Percentiles rank a stretch among this genome's conserved stretches.
These are phyloP conservation scores for Claviceps quebecensis DNA, from an alignment of 2,329 filamentous ascomycete species.

Conservation along the genomic window DNA sequence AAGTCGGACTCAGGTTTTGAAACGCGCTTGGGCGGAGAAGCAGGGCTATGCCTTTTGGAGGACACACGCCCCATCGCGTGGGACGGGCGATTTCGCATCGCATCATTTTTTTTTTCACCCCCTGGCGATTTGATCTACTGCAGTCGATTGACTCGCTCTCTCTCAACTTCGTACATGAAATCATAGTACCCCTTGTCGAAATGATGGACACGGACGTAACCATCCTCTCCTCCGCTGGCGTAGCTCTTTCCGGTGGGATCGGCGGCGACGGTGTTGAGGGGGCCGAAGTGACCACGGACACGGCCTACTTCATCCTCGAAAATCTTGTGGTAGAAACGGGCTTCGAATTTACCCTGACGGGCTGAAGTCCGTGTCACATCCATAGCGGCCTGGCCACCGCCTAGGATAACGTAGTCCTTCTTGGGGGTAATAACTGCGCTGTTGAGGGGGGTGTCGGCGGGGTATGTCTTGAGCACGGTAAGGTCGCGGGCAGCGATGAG, in stretches of 20 bases:
- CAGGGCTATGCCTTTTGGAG: too few species aligned
- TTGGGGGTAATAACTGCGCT: slow-evolving; percentile 85
- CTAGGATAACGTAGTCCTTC: slow-evolving; percentile 96
- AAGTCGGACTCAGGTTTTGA: too few species aligned
- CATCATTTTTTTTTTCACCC: background rate
- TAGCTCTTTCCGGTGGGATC: slow-evolving; percentile 87
- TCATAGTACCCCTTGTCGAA: slow-evolving; percentile 99
- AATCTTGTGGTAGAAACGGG: slow-evolving; percentile 98
- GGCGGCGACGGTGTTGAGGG: slow-evolving; percentile 87
- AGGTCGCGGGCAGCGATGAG: slow-evolving; percentile 78
- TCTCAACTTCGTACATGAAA: slow-evolving; percentile 97
- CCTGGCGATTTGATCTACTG: slow-evolving; percentile 13
- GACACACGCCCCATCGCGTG: too few species aligned
- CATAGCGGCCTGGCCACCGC: slow-evolving; percentile 97
- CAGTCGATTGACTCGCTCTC: slow-evolving; percentile 49
- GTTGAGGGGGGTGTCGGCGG: slow-evolving; percentile 89
- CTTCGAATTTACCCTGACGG: slow-evolving; percentile 97
- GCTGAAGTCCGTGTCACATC: slow-evolving; percentile 91
- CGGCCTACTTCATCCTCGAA: slow-evolving; percentile 98
- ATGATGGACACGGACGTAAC: slow-evolving; percentile 94
- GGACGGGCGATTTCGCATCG: too few species aligned
- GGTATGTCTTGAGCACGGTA: slow-evolving; percentile 83
- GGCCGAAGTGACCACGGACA: slow-evolving; percentile 94
- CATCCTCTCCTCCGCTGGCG: slow-evolving; percentile 91
- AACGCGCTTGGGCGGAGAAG: too few species aligned